These are phyloP conservation scores for Favolaschia claudopus DNA, from an alignment of 768 basidiomycete genomes.

Conservation along the genomic window DNA sequence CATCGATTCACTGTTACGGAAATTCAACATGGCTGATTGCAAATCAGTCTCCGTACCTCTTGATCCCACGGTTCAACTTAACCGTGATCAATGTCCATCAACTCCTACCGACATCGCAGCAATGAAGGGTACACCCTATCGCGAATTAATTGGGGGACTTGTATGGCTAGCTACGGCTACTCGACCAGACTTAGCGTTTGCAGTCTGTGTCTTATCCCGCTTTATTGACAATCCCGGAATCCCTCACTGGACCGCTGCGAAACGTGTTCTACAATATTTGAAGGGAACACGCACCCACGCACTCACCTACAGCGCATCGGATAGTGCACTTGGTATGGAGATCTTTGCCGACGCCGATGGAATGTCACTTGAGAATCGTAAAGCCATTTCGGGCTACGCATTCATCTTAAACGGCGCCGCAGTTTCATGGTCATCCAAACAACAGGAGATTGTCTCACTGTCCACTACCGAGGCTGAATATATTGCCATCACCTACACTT, in stretches of 20 bases:
- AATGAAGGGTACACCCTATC: background rate
- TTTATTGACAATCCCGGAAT: slow-evolving; percentile 5
- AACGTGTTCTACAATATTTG: slow-evolving; percentile 13
- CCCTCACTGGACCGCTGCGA: slow-evolving; percentile 7
- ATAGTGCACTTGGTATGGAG: background rate
- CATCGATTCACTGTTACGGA: slow-evolving; percentile 32
- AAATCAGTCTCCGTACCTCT: slow-evolving; percentile 4
- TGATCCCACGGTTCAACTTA: slow-evolving; percentile 1
- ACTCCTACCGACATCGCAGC: background rate
- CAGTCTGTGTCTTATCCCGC: background rate
- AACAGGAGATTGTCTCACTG: slow-evolving; percentile 35
- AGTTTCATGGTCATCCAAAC: slow-evolving; percentile 32
- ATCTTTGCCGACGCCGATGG: slow-evolving; percentile 18
- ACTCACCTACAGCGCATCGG: slow-evolving; percentile 10
- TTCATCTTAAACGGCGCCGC: slow-evolving; percentile 29
- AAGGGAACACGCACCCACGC: slow-evolving; percentile 8
- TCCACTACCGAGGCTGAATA: slow-evolving; percentile 18
- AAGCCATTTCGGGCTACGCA: slow-evolving; percentile 9
- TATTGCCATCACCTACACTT: slow-evolving; percentile 1
- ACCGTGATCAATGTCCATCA: background rate
- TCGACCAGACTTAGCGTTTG: slow-evolving; percentile 1
- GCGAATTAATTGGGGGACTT: no score
- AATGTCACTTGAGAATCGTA: slow-evolving; percentile 8
- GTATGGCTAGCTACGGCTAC: background rate
- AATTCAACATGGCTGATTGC: slow-evolving; percentile 22